A percentile compares a stretch with the other conserved stretches of the same genome.
Conservation (phyloP, 129 eudicot species). For the Oenanthe sinensis region DNA sequence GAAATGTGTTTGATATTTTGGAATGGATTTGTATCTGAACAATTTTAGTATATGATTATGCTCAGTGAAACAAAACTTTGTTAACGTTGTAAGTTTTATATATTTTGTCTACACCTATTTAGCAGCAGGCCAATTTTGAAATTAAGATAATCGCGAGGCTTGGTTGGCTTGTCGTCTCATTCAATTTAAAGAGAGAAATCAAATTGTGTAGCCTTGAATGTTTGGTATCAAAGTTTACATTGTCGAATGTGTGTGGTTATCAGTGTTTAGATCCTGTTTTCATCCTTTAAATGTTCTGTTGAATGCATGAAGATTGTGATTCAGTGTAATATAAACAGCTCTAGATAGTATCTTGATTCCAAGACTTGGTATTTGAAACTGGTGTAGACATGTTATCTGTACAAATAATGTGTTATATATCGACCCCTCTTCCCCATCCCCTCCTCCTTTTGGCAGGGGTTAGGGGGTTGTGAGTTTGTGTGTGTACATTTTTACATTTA, state of each 20-base stretch:
- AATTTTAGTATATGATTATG: too few species aligned
- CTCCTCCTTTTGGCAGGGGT: not conserved
- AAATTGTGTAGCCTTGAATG: not conserved
- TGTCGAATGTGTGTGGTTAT: not conserved
- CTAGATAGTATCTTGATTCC: not conserved
- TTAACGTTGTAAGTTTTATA: too few species aligned
- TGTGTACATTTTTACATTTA: slow-evolving; percentile 15
- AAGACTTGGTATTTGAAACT: not conserved
- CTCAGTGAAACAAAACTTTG: too few species aligned
- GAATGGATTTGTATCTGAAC: too few species aligned
- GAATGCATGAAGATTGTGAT: not conserved
- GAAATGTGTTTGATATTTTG: too few species aligned
- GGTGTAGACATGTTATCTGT: not conserved
- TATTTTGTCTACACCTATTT: too few species aligned
- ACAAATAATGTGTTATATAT: not conserved
- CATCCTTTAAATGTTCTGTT: not conserved
- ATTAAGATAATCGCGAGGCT: not conserved
- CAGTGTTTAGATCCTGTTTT: not conserved
- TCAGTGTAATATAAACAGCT: not conserved
- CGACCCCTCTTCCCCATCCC: not conserved
- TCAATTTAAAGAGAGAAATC: not conserved
- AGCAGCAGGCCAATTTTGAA: not conserved
- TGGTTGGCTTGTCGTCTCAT: not conserved
- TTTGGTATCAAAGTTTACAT: too few species aligned
- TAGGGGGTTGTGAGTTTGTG: not conserved